These are phyloP conservation scores for Eleusine coracana DNA, from an alignment of 176 grass and related monocot genomes.

Conservation along the genomic window DNA sequence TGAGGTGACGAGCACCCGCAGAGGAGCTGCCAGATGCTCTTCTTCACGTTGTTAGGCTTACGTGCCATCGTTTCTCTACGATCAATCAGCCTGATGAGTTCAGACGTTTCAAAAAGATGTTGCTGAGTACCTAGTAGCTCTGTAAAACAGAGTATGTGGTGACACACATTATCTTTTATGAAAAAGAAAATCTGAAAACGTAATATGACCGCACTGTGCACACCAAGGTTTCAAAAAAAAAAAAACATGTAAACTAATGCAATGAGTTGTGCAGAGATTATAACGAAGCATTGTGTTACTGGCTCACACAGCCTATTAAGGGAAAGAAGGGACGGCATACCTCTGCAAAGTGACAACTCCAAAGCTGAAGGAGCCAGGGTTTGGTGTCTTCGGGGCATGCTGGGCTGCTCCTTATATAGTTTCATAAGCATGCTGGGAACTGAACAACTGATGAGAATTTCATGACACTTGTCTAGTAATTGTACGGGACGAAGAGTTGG, in stretches of 20 bases:
- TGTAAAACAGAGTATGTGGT: neutral
- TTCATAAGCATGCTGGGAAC: slow-evolving; percentile 11
- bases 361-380: neutral
- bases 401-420: too few relatives aligned
- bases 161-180: neutral
- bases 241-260: neutral
- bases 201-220: neutral
- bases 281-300: neutral
- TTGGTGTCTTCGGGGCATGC: neutral
- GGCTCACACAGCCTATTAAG: neutral
- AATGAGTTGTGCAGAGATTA: neutral
- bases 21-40: slow-evolving; percentile 47
- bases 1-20: slow-evolving; percentile 34
- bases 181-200: neutral
- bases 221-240: neutral
- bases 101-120: neutral
- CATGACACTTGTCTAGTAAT: neutral
- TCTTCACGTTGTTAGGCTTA: slow-evolving; percentile 40
- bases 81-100: neutral
- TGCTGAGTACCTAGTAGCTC: neutral
- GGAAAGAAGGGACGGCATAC: neutral
- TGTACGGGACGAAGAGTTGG: slow-evolving; percentile 5
- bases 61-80: slow-evolving; percentile 12
- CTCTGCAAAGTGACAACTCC: slow-evolving; percentile 1
- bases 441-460: neutral